Evolutionary conservation across 2,329 filamentous ascomycete species (phyloP).

Genomic region (Ceratocystis alfenasii): DNA sequence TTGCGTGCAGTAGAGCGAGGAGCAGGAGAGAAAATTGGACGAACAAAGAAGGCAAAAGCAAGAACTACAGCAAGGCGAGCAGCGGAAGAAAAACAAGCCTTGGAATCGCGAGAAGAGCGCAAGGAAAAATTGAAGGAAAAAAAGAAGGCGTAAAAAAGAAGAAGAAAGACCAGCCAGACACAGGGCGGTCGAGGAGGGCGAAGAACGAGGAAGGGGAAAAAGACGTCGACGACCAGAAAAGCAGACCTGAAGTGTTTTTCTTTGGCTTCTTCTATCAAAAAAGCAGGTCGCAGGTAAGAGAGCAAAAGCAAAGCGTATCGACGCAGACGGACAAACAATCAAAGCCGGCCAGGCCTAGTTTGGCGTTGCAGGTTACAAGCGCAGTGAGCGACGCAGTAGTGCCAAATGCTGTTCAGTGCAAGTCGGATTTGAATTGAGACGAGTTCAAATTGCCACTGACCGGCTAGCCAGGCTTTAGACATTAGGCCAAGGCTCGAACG

Average conservation of each 20-base stretch:
- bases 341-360: background rate
- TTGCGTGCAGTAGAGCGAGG: background rate
- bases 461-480: too few relatives aligned
- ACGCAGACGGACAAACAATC: background rate
- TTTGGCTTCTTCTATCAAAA: background rate
- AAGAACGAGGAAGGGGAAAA: slow-evolving; percentile 10
- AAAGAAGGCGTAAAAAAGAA: background rate
- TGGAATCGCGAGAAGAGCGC: background rate
- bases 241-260: background rate
- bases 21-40: slow-evolving; percentile 1
- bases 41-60: background rate
- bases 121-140: background rate
- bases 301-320: slow-evolving; percentile 19
- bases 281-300: slow-evolving; percentile 4
- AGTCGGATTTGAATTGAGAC: too few relatives aligned
- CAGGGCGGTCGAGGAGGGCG: background rate
- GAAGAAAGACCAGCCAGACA: background rate
- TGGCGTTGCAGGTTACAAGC: background rate
- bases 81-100: background rate
- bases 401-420: too few relatives aligned
- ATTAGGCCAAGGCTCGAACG: too few relatives aligned
- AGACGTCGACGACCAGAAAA: slow-evolving; percentile 5
- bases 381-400: background rate
- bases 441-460: too few relatives aligned
- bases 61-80: background rate